Conservation (phyloP, 2,329 filamentous ascomycete species). For the Pseudohalonectria lignicola region DNA sequence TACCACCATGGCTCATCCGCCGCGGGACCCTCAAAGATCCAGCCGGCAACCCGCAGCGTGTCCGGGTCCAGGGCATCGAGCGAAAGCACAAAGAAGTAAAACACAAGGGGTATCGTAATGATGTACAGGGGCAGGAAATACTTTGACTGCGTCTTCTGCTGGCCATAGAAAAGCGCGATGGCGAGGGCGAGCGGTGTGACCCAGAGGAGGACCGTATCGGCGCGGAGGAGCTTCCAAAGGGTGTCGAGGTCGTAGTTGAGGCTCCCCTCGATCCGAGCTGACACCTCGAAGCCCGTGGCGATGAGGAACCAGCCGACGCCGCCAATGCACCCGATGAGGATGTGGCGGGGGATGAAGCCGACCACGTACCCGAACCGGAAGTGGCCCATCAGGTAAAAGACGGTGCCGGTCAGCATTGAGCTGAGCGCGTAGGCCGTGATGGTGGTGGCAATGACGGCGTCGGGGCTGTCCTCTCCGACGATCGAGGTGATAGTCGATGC, state of each 20-base stretch:
- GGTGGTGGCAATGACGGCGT: constrained; percentile 85
- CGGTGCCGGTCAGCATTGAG: constrained; percentile 78
- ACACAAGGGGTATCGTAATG: constrained; percentile 61
- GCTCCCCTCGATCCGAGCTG: constrained; percentile 75
- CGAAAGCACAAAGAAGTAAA: constrained; percentile 66
- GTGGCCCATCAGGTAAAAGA: constrained; percentile 84
- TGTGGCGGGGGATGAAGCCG: constrained; percentile 93
- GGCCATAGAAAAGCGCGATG: constrained; percentile 62
- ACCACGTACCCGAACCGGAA: constrained; percentile 87
- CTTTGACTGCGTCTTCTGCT: constrained; percentile 67
- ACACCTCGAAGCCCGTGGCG: constrained; percentile 86
- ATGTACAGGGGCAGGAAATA: constrained; percentile 85
- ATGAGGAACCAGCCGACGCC: constrained; percentile 94
- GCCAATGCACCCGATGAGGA: constrained; percentile 92
- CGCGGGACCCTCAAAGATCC: constrained; percentile 84
- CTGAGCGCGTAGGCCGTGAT: constrained; percentile 86
- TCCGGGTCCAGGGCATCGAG: constrained; percentile 58
- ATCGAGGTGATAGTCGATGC: constrained; percentile 71
- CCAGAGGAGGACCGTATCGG: constrained; percentile 75
- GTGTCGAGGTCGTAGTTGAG: constrained; percentile 73
- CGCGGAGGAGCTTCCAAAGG: constrained; percentile 59
- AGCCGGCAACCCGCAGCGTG: constrained; percentile 60
- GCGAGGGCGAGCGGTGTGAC: constrained; percentile 67
- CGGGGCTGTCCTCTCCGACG: constrained; percentile 69
- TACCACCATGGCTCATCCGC: constrained; percentile 90